These are phyloP conservation scores for carrot (Daucus carota) DNA, from an alignment of 129 eudicot genomes.

Conservation along the genomic window DH1_v3.0 NC_030381.2:28366501-28367000, in stretches of 20 bases:
- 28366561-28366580: neutral
- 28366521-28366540: neutral
- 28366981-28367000: conserved; percentile 67
- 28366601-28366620: neutral
- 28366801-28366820: neutral
- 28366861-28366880: neutral
- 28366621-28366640: neutral
- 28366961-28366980: conserved; percentile 1
- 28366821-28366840: neutral
- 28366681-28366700: neutral
- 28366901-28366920: neutral
- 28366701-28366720: neutral
- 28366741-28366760: neutral
- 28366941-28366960: neutral
- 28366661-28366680: neutral
- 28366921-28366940: neutral
- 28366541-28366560: neutral
- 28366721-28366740: neutral
- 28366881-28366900: neutral
- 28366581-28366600: neutral
- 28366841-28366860: neutral
- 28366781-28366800: neutral
- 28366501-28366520: neutral
- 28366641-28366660: neutral
- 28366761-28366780: neutral